phyloP scores from a whole-genome alignment of 495 filamentous ascomycete species.

The Talaromyces nanjingensis region DNA sequence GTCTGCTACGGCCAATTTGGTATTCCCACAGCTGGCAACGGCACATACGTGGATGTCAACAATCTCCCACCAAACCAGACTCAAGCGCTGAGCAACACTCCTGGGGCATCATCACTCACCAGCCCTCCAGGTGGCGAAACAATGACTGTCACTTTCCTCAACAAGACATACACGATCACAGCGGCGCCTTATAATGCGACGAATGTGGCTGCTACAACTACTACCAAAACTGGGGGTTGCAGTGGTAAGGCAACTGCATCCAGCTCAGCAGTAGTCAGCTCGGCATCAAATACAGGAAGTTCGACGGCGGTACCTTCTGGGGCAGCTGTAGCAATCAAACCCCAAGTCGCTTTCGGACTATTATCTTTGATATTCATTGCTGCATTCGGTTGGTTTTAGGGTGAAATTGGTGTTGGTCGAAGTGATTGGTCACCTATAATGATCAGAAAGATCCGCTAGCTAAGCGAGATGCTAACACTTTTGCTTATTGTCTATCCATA shows the following conservation, averaged over 20 bases:
- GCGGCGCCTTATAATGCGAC: background rate
- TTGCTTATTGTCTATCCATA: no score
- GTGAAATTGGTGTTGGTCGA: background rate
- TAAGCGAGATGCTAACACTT: no score
- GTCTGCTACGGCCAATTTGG: conserved; percentile 3
- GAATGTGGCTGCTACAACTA: background rate
- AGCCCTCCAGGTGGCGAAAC: conserved; percentile 7
- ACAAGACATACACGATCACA: background rate
- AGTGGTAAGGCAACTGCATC: background rate
- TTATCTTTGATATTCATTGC: background rate
- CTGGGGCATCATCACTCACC: conserved; percentile 2
- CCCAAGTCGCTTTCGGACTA: background rate
- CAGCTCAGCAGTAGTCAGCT: background rate
- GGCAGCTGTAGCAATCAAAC: background rate
- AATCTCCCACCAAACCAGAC: conserved; percentile 8
- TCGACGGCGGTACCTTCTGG: background rate
- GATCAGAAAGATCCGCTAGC: background rate
- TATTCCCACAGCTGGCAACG: conserved; percentile 5
- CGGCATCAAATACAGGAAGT: background rate
- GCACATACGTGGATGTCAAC: conserved; percentile 7
- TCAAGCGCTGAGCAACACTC: conserved; percentile 4
- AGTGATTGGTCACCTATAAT: background rate
- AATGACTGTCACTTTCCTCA: conserved; percentile 5
- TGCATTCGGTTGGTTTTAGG: background rate
- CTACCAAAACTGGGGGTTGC: background rate